phyloP scores from a whole-genome alignment of 2,329 filamentous ascomycete genomes.

The Fusarium tupiense region DNA sequence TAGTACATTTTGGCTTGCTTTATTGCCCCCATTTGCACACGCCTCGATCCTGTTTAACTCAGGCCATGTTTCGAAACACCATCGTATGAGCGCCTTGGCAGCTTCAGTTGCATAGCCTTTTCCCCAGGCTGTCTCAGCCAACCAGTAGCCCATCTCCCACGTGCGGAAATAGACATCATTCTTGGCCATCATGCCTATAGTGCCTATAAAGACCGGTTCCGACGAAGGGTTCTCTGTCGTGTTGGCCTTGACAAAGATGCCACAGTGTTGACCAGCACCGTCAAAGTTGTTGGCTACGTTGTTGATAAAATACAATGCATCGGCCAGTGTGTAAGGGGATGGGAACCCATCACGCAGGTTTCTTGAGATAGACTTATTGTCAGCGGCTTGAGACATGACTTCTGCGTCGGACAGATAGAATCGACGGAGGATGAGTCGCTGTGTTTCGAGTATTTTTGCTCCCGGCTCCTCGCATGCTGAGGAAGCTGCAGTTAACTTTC shows the following conservation, averaged over 20 bases:
- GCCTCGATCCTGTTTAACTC: conserved; percentile 56
- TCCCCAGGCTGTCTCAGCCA: conserved; percentile 56
- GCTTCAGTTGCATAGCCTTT: conserved; percentile 57
- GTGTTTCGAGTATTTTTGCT: conserved; percentile 46
- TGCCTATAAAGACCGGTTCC: conserved; percentile 49
- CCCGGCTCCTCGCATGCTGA: conserved; percentile 43
- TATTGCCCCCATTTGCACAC: conserved; percentile 50
- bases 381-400: conserved; percentile 47
- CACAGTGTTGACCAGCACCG: conserved; percentile 45
- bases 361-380: conserved; percentile 51
- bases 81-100: conserved; percentile 50
- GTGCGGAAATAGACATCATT: conserved; percentile 54
- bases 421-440: conserved; percentile 54
- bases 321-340: conserved; percentile 54
- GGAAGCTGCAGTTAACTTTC: conserved; percentile 34
- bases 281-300: conserved; percentile 21
- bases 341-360: conserved; percentile 59
- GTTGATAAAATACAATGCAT: conserved; percentile 52
- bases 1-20: conserved; percentile 55
- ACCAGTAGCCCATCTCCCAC: conserved; percentile 62
- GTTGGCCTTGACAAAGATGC: conserved; percentile 48
- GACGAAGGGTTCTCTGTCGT: conserved; percentile 40
- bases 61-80: conserved; percentile 56
- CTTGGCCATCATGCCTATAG: conserved; percentile 51
- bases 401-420: conserved; percentile 52